Conservation (phyloP, 129 eudicot genomes). For the Tagetes erecta region DNA sequence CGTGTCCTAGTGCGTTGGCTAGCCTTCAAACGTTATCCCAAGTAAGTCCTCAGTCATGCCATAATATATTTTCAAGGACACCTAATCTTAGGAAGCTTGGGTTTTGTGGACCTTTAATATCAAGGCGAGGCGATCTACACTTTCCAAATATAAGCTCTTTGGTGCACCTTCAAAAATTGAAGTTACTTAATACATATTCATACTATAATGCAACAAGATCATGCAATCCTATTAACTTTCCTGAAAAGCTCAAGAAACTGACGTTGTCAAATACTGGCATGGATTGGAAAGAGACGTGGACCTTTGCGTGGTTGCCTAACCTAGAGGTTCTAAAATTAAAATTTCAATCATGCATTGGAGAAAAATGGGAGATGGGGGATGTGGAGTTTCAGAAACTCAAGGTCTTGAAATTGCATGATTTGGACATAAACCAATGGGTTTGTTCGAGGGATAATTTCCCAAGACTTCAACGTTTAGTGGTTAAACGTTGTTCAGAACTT, state of each 20-base stretch:
- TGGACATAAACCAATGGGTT: constrained; percentile 18
- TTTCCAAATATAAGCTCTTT: constrained; percentile 25
- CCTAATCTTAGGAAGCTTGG: constrained; percentile 37
- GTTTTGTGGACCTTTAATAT: constrained; percentile 26
- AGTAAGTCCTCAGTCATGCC: constrained; percentile 23
- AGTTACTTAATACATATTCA: constrained; percentile 4
- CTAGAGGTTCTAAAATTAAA: constrained; percentile 31
- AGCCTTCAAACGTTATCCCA: constrained; percentile 30
- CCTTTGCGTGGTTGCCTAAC: constrained; percentile 3
- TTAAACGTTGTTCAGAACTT: constrained; percentile 20
- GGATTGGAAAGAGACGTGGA: constrained; percentile 30
- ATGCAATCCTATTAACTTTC: constrained; percentile 17
- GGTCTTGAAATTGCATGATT: constrained; percentile 25
- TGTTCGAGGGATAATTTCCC: constrained; percentile 22
- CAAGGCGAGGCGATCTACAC: neutral
- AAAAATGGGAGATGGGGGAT: constrained; percentile 20
- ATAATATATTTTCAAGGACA: constrained; percentile 23
- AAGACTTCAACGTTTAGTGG: constrained; percentile 17
- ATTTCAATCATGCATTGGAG: constrained; percentile 9
- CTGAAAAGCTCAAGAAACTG: constrained; percentile 28
- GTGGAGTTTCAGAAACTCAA: constrained; percentile 19
- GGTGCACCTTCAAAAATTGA: constrained; percentile 36
- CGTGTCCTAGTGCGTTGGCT: neutral
- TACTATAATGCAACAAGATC: neutral
- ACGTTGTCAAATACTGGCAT: constrained; percentile 3